Conservation (phyloP, 108 stramenopile species). For the Cyclostephanos invisitatus region DNA sequence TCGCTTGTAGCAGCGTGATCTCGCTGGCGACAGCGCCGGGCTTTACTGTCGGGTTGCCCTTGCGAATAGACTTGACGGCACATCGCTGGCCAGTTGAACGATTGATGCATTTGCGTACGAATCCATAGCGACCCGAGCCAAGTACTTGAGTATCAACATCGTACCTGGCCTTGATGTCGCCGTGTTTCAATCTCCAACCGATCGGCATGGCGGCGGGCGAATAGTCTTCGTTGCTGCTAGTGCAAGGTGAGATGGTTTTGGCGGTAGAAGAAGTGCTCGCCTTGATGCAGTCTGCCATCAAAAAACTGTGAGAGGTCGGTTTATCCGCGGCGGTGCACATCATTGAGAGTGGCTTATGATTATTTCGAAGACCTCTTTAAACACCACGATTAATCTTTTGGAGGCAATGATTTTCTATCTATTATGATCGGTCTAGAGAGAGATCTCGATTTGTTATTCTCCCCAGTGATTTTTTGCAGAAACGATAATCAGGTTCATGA, state of each 20-base stretch:
- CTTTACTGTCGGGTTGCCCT: slow-evolving; percentile 14
- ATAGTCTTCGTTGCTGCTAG: neutral
- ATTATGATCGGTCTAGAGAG: no score
- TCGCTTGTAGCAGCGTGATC: slow-evolving; percentile 59
- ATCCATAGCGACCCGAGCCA: slow-evolving; percentile 29
- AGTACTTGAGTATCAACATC: slow-evolving; percentile 20
- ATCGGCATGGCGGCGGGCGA: neutral
- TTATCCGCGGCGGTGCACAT: neutral
- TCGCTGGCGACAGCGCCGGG: slow-evolving; percentile 32
- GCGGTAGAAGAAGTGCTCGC: neutral
- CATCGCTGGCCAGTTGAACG: slow-evolving; percentile 24
- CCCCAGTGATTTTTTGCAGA: no score
- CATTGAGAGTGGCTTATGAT: neutral
- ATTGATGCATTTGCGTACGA: slow-evolving; percentile 27
- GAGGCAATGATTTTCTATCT: neutral
- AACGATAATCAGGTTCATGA: no score
- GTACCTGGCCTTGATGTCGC: slow-evolving; percentile 16
- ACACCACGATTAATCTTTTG: neutral
- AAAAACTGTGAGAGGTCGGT: neutral
- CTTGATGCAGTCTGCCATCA: neutral
- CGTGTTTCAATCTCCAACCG: neutral
- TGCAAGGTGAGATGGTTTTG: neutral
- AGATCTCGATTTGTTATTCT: no score
- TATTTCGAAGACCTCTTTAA: neutral
- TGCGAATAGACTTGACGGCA: slow-evolving; percentile 31